These are phyloP conservation scores for Colletotrichum plurivorum DNA, from an alignment of 2,329 filamentous ascomycete species.

Conservation along the genomic window DNA sequence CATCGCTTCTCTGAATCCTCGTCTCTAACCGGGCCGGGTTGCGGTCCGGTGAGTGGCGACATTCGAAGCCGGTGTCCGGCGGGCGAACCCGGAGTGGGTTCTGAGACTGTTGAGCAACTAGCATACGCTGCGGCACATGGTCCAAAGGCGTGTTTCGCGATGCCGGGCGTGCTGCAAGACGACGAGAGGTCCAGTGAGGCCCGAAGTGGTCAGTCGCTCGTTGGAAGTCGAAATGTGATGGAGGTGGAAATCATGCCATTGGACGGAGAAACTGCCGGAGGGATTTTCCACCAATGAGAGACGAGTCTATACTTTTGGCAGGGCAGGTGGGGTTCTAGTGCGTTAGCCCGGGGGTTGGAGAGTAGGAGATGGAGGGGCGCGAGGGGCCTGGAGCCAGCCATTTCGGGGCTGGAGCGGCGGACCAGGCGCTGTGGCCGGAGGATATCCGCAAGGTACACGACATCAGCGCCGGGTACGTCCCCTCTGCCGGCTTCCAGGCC, in stretches of 20 bases:
- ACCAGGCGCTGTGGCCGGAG: neutral
- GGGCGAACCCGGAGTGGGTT: neutral
- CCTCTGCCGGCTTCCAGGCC: neutral
- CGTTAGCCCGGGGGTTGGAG: slow-evolving; percentile 21
- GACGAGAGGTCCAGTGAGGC: slow-evolving; percentile 8
- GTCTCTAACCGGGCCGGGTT: slow-evolving; percentile 2
- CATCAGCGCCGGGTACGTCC: neutral
- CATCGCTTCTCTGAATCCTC: neutral
- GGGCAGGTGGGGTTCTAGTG: slow-evolving; percentile 16
- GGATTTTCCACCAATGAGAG: slow-evolving; percentile 36
- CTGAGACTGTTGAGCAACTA: neutral
- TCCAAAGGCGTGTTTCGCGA: neutral
- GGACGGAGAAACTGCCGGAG: slow-evolving; percentile 30
- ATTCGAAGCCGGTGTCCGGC: neutral
- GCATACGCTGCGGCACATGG: neutral
- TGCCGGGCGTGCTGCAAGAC: neutral
- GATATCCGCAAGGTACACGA: slow-evolving; percentile 9
- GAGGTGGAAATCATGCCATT: slow-evolving; percentile 18
- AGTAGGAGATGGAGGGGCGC: slow-evolving; percentile 25
- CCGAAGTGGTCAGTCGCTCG: neutral
- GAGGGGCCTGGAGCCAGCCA: slow-evolving; percentile 15
- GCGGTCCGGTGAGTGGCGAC: slow-evolving; percentile 5
- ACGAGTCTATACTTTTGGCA: neutral
- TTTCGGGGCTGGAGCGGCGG: slow-evolving; percentile 12
- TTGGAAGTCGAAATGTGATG: slow-evolving; percentile 13